Evolutionary conservation across 495 filamentous ascomycete species (phyloP).

Genomic region (Hypoxylon cercidicola): DNA sequence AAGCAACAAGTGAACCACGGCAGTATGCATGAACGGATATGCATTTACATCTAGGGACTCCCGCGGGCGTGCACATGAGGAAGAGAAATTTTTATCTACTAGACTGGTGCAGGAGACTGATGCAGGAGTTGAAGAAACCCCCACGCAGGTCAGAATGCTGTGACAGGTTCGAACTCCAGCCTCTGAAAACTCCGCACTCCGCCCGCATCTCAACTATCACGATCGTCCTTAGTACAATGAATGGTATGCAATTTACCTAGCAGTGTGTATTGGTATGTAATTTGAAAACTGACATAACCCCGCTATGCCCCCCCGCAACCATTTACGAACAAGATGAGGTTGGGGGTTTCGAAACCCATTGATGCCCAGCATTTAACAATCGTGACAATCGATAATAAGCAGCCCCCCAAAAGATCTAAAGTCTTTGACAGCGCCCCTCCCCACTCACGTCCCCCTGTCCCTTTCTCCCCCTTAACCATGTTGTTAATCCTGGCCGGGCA

Average conservation of each 20-base stretch:
- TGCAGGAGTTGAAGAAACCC: neutral
- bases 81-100: neutral
- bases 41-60: constrained; percentile 1
- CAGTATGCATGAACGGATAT: constrained; percentile 14
- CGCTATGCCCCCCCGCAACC: no score
- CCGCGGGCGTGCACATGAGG: constrained; percentile 7
- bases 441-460: constrained; percentile 11
- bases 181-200: constrained; percentile 1
- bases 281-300: no score
- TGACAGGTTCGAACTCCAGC: constrained; percentile 1
- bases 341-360: no score
- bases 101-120: no score
- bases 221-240: no score
- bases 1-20: constrained; percentile 15
- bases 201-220: no score
- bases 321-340: no score
- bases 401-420: constrained; percentile 3
- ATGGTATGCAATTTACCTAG: no score
- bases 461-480: constrained; percentile 27
- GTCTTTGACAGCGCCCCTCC: constrained; percentile 2
- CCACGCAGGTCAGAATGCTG: neutral
- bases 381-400: constrained; percentile 31
- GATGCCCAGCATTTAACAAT: no score
- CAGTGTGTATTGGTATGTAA: no score
- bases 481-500: constrained; percentile 38